A percentile compares a stretch with the other conserved stretches of the same genome.
Evolutionary conservation across 2,329 filamentous ascomycete genomes (phyloP).

Genomic region (Graphilbum sp.): DNA sequence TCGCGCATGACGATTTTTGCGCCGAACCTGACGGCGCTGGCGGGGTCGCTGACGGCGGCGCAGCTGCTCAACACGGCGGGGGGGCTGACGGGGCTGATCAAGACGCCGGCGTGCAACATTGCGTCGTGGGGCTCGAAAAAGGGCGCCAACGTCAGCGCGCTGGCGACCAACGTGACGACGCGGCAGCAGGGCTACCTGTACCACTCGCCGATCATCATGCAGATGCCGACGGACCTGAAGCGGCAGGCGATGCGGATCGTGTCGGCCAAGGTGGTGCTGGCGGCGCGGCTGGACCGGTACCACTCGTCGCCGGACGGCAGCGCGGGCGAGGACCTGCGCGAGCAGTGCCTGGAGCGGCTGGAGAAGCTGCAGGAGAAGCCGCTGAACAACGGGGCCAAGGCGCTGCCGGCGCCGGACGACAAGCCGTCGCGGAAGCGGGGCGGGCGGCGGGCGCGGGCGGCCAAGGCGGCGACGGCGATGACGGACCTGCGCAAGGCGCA

Average conservation of each 20-base stretch:
- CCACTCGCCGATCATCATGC: conserved; percentile 75
- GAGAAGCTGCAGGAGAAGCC: conserved; percentile 89
- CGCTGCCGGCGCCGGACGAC: conserved; percentile 84
- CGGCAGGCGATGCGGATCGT: conserved; percentile 92
- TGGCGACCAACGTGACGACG: conserved; percentile 84
- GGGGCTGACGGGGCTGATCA: conserved; percentile 73
- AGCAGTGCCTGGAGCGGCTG: conserved; percentile 67
- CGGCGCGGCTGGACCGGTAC: conserved; percentile 75
- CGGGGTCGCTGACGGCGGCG: conserved; percentile 84
- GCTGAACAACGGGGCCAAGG: conserved; percentile 72
- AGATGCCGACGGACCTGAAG: conserved; percentile 73
- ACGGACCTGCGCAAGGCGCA: conserved; percentile 92
- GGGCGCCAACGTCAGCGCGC: conserved; percentile 53
- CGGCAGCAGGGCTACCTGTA: conserved; percentile 89
- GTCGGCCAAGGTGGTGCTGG: conserved; percentile 83
- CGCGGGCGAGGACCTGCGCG: conserved; percentile 65
- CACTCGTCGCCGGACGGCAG: conserved; percentile 70
- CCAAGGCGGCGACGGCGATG: conserved; percentile 94
- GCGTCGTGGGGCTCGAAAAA: conserved; percentile 83
- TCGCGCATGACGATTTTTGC: conserved; percentile 95
- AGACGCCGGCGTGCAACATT: conserved; percentile 87
- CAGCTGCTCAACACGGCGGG: conserved; percentile 93
- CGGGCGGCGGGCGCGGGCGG: conserved; percentile 75
- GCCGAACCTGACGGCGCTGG: conserved; percentile 77
- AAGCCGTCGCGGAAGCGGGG: conserved; percentile 88